phyloP scores from a whole-genome alignment of 208 protist species.

The Porcisia deanei region DNA sequence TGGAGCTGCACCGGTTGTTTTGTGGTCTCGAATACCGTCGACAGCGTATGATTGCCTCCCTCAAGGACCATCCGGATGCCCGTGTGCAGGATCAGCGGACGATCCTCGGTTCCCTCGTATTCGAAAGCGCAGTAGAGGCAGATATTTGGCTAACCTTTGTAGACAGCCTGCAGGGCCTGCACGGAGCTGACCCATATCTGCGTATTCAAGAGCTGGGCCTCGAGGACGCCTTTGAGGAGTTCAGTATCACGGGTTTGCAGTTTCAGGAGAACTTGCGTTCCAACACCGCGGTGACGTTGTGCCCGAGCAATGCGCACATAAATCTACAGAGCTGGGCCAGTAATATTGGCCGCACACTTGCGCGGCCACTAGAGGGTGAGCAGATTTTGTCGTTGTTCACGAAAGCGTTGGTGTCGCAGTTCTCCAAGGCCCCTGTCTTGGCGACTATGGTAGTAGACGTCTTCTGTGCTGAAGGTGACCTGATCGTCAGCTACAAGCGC shows the following conservation, averaged over 20 bases:
- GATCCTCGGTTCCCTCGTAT: slow-evolving; percentile 58
- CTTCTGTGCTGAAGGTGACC: slow-evolving; percentile 77
- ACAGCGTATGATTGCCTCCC: slow-evolving; percentile 58
- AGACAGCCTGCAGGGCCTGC: slow-evolving; percentile 35
- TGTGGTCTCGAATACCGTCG: slow-evolving; percentile 68
- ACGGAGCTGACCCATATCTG: slow-evolving; percentile 37
- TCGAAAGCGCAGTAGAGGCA: slow-evolving; percentile 71
- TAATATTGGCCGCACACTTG: slow-evolving; percentile 39
- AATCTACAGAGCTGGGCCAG: slow-evolving; percentile 59
- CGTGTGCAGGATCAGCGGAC: slow-evolving; percentile 64
- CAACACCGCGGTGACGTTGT: slow-evolving; percentile 53
- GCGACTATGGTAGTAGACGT: slow-evolving; percentile 65
- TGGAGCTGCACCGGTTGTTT: slow-evolving; percentile 81
- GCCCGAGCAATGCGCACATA: slow-evolving; percentile 45
- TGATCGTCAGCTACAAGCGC: slow-evolving; percentile 73
- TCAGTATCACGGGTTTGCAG: slow-evolving; percentile 73
- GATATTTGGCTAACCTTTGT: slow-evolving; percentile 82
- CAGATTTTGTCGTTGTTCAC: slow-evolving; percentile 68
- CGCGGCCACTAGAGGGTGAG: slow-evolving; percentile 33
- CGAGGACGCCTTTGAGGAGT: slow-evolving; percentile 80
- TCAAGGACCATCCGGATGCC: slow-evolving; percentile 61
- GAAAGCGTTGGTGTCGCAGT: slow-evolving; percentile 79
- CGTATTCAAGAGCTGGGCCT: slow-evolving; percentile 61
- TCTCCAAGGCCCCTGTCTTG: slow-evolving; percentile 70
- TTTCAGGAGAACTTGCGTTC: slow-evolving; percentile 76